Conservation (phyloP, 129 eudicot genomes). For the Pulicaria dysenterica region DNA sequence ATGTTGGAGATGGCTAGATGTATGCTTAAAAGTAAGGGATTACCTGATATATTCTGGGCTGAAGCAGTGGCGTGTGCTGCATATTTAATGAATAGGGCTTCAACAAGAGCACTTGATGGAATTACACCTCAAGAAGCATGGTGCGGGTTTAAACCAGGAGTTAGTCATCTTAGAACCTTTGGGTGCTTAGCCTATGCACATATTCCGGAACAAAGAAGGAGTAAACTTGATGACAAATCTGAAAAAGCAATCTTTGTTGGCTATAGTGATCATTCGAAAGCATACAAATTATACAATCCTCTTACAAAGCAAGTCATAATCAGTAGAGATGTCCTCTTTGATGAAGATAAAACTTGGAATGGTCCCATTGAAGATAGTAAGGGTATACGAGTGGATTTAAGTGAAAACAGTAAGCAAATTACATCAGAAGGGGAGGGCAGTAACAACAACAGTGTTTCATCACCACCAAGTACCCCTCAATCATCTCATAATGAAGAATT, state of each 20-base stretch:
- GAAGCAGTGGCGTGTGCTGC: background rate
- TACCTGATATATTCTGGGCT: background rate
- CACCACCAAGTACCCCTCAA: too few relatives aligned
- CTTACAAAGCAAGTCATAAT: background rate
- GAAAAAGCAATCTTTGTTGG: background rate
- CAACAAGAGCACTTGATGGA: background rate
- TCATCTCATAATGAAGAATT: too few relatives aligned
- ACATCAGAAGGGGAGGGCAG: too few relatives aligned
- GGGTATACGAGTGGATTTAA: too few relatives aligned
- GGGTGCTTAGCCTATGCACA: slow-evolving; percentile 14
- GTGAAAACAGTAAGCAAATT: too few relatives aligned
- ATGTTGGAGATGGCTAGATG: background rate
- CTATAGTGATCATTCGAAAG: too few relatives aligned
- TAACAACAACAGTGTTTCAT: too few relatives aligned
- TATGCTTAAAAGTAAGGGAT: background rate
- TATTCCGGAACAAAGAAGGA: background rate
- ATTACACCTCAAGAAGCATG: slow-evolving; percentile 28
- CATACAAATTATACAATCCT: background rate
- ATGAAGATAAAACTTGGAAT: background rate
- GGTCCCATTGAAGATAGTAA: too few relatives aligned
- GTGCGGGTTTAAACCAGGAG: slow-evolving; percentile 2
- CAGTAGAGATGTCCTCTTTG: background rate
- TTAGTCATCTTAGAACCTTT: background rate
- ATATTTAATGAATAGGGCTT: background rate
- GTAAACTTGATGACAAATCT: background rate